phyloP scores from a whole-genome alignment of 2,329 filamentous ascomycete genomes.

The Cladosporium sp. region DNA sequence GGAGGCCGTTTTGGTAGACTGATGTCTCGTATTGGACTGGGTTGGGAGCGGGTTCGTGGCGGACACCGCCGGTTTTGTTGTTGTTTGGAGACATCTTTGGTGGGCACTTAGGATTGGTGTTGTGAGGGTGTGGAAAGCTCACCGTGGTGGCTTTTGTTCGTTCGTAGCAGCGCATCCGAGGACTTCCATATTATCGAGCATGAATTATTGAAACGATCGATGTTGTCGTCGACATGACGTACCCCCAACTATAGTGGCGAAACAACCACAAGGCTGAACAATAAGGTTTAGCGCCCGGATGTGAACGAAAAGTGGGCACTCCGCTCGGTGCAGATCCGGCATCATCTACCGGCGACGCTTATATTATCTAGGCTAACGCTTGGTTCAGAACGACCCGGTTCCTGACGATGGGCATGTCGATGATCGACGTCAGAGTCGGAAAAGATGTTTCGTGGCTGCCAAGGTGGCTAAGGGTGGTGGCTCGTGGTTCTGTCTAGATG shows the following conservation, averaged over 20 bases:
- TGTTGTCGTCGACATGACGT: slow-evolving; percentile 3
- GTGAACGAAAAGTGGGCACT: not conserved
- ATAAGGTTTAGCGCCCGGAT: not conserved
- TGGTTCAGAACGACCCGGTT: not conserved
- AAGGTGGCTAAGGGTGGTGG: not conserved
- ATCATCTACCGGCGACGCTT: slow-evolving; percentile 5
- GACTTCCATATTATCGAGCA: not conserved
- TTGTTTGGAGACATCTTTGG: not conserved
- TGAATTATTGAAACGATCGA: not conserved
- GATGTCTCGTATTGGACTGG: slow-evolving; percentile 35
- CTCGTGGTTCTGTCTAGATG: not conserved
- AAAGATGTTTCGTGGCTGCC: not conserved
- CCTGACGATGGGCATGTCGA: not conserved
- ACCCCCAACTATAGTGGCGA: not conserved
- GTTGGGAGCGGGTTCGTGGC: slow-evolving; percentile 5
- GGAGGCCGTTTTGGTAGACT: slow-evolving; percentile 38
- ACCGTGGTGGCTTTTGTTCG: not conserved
- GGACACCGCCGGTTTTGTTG: not conserved
- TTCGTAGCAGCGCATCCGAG: not conserved
- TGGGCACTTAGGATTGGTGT: not conserved
- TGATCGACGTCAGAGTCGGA: slow-evolving; percentile 5
- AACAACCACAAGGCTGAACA: not conserved
- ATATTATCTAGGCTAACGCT: slow-evolving; percentile 3
- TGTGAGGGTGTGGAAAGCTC: not conserved
- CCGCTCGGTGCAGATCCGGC: slow-evolving; percentile 14